These are phyloP conservation scores for Phytophthora capsici DNA, from an alignment of 352 stramenopile species.

Conservation along the genomic window DNA sequence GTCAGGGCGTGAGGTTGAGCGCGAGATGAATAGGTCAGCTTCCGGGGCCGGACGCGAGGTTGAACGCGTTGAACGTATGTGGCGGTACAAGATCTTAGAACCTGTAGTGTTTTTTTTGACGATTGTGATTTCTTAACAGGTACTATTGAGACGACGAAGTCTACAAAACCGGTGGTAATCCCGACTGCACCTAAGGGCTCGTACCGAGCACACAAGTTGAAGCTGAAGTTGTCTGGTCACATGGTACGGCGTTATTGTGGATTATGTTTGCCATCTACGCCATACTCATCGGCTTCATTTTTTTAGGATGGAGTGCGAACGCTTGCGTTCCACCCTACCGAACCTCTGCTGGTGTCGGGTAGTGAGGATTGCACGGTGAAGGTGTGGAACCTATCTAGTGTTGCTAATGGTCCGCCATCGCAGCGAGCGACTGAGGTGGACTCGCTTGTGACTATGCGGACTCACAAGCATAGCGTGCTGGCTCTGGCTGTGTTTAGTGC, in stretches of 20 bases:
- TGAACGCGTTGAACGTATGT: slow-evolving; percentile 41
- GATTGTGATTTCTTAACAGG: slow-evolving; percentile 22
- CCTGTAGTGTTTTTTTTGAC: slow-evolving; percentile 7
- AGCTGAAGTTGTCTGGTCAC: slow-evolving; percentile 85
- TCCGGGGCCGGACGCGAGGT: slow-evolving; percentile 46
- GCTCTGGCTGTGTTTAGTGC: slow-evolving; percentile 73
- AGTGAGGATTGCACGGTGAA: slow-evolving; percentile 89
- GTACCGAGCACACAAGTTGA: slow-evolving; percentile 83
- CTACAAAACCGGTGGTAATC: slow-evolving; percentile 51
- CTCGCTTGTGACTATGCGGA: slow-evolving; percentile 75
- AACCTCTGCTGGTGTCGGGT: slow-evolving; percentile 81
- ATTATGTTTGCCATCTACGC: not conserved
- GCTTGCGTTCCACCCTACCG: slow-evolving; percentile 81
- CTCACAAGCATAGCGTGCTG: slow-evolving; percentile 79
- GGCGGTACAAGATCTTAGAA: not conserved
- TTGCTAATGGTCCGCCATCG: slow-evolving; percentile 65
- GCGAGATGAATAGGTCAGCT: slow-evolving; percentile 34
- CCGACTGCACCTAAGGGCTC: slow-evolving; percentile 61
- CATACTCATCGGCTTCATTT: not conserved
- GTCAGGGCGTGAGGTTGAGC: slow-evolving; percentile 46
- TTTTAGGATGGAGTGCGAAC: slow-evolving; percentile 77
- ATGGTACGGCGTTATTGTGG: slow-evolving; percentile 50
- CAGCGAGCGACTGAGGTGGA: slow-evolving; percentile 81
- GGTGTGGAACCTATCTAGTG: slow-evolving; percentile 80
- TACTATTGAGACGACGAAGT: slow-evolving; percentile 44